A percentile compares a stretch with the other conserved stretches of the same genome.
Evolutionary conservation across 2,329 filamentous ascomycete species (phyloP).

Genomic region (Ramularia collo-cygni): DNA sequence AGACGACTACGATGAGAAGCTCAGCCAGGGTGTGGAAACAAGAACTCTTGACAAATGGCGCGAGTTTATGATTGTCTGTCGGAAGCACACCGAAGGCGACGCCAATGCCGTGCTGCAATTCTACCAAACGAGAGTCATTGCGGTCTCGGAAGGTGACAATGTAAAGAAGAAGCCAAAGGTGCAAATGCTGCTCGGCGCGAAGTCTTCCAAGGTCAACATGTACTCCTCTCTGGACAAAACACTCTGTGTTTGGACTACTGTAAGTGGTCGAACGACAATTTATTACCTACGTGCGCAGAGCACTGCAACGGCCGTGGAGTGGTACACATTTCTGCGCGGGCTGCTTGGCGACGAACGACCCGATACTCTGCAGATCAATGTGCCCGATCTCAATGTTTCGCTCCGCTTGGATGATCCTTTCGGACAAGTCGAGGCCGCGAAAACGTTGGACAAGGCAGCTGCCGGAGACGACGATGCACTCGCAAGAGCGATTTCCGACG

Average conservation of each 20-base stretch:
- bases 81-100: conserved; percentile 49
- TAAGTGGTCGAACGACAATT: conserved; percentile 49
- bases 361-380: conserved; percentile 51
- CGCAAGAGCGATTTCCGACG: conserved; percentile 40
- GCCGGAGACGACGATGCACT: conserved; percentile 43
- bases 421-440: conserved; percentile 42
- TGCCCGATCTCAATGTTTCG: conserved; percentile 56
- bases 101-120: conserved; percentile 34
- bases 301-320: conserved; percentile 56
- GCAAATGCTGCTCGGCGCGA: conserved; percentile 50
- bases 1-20: conserved; percentile 58
- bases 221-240: conserved; percentile 63
- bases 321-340: conserved; percentile 60
- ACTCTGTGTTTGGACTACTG: conserved; percentile 55
- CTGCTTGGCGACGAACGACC: conserved; percentile 53
- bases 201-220: conserved; percentile 52
- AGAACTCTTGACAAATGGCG: conserved; percentile 57
- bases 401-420: conserved; percentile 56
- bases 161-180: conserved; percentile 50
- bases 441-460: conserved; percentile 35
- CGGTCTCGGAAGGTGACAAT: conserved; percentile 42
- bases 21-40: conserved; percentile 53
- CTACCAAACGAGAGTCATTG: conserved; percentile 46
- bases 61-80: conserved; percentile 57
- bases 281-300: conserved; percentile 58